Evolutionary conservation across 1,284 basidiomycete species (phyloP), one percentile per base, ranked within the genome.

Genomic region (Naganishia albida): DNA sequence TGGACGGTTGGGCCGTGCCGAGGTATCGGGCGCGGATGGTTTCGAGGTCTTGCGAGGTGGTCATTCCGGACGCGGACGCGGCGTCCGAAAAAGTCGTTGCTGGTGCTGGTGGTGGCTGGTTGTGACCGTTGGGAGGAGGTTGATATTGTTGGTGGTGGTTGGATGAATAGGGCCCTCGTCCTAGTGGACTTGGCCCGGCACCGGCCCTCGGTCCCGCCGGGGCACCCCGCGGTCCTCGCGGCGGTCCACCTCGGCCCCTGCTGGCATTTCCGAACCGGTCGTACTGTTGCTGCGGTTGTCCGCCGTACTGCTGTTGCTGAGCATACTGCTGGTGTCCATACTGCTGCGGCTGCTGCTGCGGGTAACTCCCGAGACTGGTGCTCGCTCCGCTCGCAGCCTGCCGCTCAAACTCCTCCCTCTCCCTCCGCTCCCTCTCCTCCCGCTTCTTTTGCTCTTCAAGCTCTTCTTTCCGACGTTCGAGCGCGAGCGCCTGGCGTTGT

Each of bases 1-100:
- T 89, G 78, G 56, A 8, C n/a, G 67, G 16, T 13, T 20, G 20
- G 23, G 56, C 43, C 12, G 67, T 89, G 8, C 93, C 93, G 25
- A 97, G 86, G 76, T 97, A 96, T 38, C 93, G 86, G 28, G 90
- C 89, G 13, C 90, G 87, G 70, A 93, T 88, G 0, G 88, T 87
- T 0, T 82, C 82, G 15, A 93, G 82, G 73, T 93, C 91, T 52
- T 81, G 83, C 6, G 34, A 10, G 60, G 88, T 85, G 2, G 88
- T 26, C 15, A 63, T 63, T 2, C 49, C 13, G 1, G 48, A 23
- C 0, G 16, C 34, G 34, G 51, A 40, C 10, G 42, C 53, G 12
- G 38, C 15, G 44, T 34, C 34, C n/a, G 34, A 15, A 8, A 12
- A 16, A 30, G 30, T 4, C 23, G 30, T 15, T 18, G 54, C 34